Base-by-base conservation (phyloP, 225 moss, liverwort and hornwort species). In the Polytrichum commune region DNA sequence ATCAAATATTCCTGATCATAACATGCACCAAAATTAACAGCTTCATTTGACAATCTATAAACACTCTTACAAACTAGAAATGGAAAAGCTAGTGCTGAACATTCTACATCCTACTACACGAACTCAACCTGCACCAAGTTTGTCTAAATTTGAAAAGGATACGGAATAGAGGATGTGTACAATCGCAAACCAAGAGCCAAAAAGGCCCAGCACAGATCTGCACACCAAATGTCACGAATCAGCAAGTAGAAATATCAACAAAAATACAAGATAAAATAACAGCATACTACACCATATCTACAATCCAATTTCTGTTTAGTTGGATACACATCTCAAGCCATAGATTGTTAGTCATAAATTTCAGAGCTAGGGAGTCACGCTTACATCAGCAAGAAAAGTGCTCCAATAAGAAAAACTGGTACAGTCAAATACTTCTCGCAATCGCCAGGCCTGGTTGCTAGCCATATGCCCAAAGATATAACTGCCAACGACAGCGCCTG, bases 311-410 rank as follows among this genome's bases (percentile, higher is more conserved):
- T 46, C 38, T 46, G 0, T 46, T 46, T 46, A 46, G 46, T 13
- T 46, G 46, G 46, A 46, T 46, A 46, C 46, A 46, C 46, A 46
- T 46, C 46, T 4, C 46, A 13, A 46, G 13, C 13, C 13, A 46
- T 13, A 13, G 46, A 46, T 46, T 46, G 46, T 46, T 35, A 2
- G 35, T 46, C 46, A 46, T 13, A 16, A 46, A 13, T 46, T 46
- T 46, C 46, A 46, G 16, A 46, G 46, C 46, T 46, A 3, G 16
- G 13, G 13, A 46, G 16, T 46, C 46, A 46, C 46, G 19, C 86
- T 83, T 78, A 86, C 83, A 86, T 73, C 5, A 86, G 65, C 69
- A 86, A 76, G 69, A 83, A 86, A 65, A 74, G 71, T 24, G 86
- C 80, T 18, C 86, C 83, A 46, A 81, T 53, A 16, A 83, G 28